Evolutionary conservation across 1,284 basidiomycete genomes (phyloP), one percentile per base, ranked within the genome.

Genomic region (Ganoderma leucocontextum): DNA sequence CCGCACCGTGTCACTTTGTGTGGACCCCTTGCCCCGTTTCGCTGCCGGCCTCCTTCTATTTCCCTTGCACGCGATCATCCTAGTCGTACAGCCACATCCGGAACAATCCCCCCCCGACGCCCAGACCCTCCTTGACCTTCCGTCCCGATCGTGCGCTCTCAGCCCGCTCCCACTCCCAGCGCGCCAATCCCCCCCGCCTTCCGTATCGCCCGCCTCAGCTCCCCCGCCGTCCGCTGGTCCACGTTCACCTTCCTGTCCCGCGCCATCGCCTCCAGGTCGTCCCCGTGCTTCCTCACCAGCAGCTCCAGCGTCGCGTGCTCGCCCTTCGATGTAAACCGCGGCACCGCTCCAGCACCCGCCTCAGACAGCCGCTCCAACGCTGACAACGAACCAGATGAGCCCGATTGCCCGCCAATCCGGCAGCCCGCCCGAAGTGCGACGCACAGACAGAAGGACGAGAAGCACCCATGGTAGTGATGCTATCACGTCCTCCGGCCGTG

Each of bases 211-310:
- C 88, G 83, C 72, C 78, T 86, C 76, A 99, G 82, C 82, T 97
- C 91, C 19, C 95, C 97, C 44, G 85, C 86, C 4, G 96, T 99
- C 78, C 92, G 90, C 82, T 99, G 97, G 81, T 91, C 91, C 29
- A 88, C 81, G 78, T 99, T 99, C 70, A 93, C 80, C 79, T 86
- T 91, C 72, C 89, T 82, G 82, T 99, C 97, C 72, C 85, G 85
- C 12, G 91, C 89, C 95, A 98, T 98, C 49, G 81, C 84, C 35
- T 89, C 86, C 22, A 91, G 82, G 80, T 99, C 92, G 47, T 85
- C 82, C 0, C 91, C 93, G 81, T 99, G 85, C 78, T 88, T 91
- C 49, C 80, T 78, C 12, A 95, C 88, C 41, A 99, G 85, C 47
- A 86, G 81, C 61, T 80, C 79, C 47, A 99, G 85, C 83, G 92